Evolutionary conservation across 2,329 filamentous ascomycete genomes (phyloP).

Genomic region (Aureobasidium zeae): DNA sequence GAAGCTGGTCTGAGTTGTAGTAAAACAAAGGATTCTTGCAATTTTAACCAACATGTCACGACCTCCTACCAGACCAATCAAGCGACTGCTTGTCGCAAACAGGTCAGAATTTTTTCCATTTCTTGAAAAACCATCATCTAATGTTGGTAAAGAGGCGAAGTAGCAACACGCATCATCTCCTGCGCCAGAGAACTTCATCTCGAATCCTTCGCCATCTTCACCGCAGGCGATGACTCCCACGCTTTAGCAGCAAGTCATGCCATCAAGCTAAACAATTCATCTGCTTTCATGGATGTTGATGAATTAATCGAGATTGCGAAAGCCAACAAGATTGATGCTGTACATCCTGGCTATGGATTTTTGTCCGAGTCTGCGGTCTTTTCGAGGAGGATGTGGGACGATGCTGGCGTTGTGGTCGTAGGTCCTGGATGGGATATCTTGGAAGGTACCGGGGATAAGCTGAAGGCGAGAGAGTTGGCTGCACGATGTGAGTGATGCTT

Average conservation of each 20-base stretch:
- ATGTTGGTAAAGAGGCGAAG: slow-evolving; percentile 54
- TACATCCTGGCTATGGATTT: slow-evolving; percentile 57
- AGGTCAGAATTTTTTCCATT: slow-evolving; percentile 36
- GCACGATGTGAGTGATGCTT: slow-evolving; percentile 35
- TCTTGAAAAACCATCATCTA: no score
- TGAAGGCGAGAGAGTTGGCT: slow-evolving; percentile 45
- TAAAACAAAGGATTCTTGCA: no score
- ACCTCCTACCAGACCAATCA: slow-evolving; percentile 28
- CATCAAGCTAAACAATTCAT: neutral
- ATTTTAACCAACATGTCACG: neutral
- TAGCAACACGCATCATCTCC: slow-evolving; percentile 51
- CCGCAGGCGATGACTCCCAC: slow-evolving; percentile 47
- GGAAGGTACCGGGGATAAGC: slow-evolving; percentile 47
- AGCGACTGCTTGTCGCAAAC: slow-evolving; percentile 46
- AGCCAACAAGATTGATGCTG: slow-evolving; percentile 44
- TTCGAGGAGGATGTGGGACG: slow-evolving; percentile 36
- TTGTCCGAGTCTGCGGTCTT: slow-evolving; percentile 48
- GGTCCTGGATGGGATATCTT: slow-evolving; percentile 51
- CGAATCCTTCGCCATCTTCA: slow-evolving; percentile 49
- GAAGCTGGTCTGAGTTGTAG: no score
- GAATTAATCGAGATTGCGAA: slow-evolving; percentile 40
- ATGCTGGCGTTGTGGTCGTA: slow-evolving; percentile 41
- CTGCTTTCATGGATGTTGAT: slow-evolving; percentile 45
- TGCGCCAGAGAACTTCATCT: slow-evolving; percentile 50
- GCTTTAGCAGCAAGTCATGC: slow-evolving; percentile 43